Conservation (phyloP, 306 rosid species). For the Cucumis sativus region Cucumber_9930_V3 NC_026660.2:10359501-10360000, state of each 20-base stretch:
- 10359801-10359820: constrained; percentile 77
- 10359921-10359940: constrained; percentile 65
- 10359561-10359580: background rate
- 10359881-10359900: too few relatives aligned
- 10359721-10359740: constrained; percentile 31
- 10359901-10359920: constrained; percentile 74
- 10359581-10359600: background rate
- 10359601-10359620: constrained; percentile 10
- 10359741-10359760: constrained; percentile 80
- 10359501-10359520: constrained; percentile 8
- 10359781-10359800: constrained; percentile 92
- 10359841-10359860: background rate
- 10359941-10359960: constrained; percentile 85
- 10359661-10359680: constrained; percentile 18
- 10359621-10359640: constrained; percentile 4
- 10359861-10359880: too few relatives aligned
- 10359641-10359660: constrained; percentile 17
- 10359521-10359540: background rate
- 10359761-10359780: constrained; percentile 98
- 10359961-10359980: constrained; percentile 90
- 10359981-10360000: constrained; percentile 88
- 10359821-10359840: constrained; percentile 56
- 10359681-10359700: background rate
- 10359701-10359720: background rate
- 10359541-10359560: background rate